Evolutionary conservation across 305 asterid genomes (phyloP).

Genomic region (Solanum hybrid): DNA sequence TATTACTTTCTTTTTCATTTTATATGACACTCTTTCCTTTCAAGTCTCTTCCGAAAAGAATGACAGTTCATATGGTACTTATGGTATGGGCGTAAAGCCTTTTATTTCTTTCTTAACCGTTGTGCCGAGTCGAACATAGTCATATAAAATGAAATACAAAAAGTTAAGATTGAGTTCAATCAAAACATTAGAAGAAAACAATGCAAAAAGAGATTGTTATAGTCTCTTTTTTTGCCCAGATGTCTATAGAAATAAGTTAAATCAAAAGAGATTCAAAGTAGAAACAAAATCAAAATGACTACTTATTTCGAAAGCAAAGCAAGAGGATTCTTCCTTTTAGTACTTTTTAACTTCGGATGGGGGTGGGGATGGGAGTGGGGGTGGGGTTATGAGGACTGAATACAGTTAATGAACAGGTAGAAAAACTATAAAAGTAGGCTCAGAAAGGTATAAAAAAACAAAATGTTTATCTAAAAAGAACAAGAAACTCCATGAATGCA

Average conservation of each 20-base stretch:
- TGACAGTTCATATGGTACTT: background rate
- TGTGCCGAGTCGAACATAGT: background rate
- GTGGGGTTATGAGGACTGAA: background rate
- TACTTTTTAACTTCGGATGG: background rate
- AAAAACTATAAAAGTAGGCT: background rate
- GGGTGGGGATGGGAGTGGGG: background rate
- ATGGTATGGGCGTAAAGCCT: background rate
- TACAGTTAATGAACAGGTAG: background rate
- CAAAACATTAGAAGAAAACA: background rate
- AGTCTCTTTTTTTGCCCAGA: background rate
- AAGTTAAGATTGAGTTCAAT: background rate
- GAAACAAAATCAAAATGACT: background rate
- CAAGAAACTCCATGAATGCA: background rate
- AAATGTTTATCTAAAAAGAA: background rate
- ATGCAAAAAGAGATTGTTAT: background rate
- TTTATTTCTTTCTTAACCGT: background rate
- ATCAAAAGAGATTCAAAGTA: background rate
- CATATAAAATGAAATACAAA: background rate
- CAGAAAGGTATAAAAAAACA: background rate
- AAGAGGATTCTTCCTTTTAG: background rate
- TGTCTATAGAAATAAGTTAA: background rate
- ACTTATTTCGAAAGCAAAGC: background rate
- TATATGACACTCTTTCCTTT: background rate
- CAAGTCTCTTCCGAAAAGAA: background rate
- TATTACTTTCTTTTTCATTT: background rate